Conservation (phyloP, 305 asterid species). For the Fraxinus dipetala region DNA sequence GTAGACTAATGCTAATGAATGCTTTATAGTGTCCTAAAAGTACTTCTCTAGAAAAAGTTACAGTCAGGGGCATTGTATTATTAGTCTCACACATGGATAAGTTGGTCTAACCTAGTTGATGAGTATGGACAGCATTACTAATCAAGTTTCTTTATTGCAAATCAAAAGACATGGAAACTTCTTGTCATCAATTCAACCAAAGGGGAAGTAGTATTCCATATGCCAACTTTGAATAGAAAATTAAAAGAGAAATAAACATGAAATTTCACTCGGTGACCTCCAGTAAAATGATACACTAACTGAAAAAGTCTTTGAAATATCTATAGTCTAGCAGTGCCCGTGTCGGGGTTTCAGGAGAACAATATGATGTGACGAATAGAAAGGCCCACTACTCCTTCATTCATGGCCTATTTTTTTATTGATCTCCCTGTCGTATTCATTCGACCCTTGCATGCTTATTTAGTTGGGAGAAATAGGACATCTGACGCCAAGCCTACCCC, state of each 20-base stretch:
- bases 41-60: not conserved
- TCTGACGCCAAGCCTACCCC: too few relatives aligned
- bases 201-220: not conserved
- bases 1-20: not conserved
- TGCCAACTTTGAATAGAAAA: not conserved
- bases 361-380: not conserved
- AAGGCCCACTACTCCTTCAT: not conserved
- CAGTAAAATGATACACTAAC: not conserved
- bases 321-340: too few relatives aligned
- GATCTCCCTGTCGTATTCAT: not conserved
- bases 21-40: not conserved
- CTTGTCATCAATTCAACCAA: not conserved
- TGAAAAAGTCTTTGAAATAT: not conserved
- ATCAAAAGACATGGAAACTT: not conserved
- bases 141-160: not conserved
- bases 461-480: too few relatives aligned
- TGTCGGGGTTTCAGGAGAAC: too few relatives aligned
- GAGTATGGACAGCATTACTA: not conserved
- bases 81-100: not conserved
- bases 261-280: not conserved
- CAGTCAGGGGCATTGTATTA: not conserved
- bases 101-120: constrained; percentile 6
- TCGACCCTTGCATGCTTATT: not conserved
- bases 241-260: not conserved
- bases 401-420: not conserved